These are phyloP conservation scores for Lactarius indigo DNA, from an alignment of 768 basidiomycete genomes.

Conservation along the genomic window DNA sequence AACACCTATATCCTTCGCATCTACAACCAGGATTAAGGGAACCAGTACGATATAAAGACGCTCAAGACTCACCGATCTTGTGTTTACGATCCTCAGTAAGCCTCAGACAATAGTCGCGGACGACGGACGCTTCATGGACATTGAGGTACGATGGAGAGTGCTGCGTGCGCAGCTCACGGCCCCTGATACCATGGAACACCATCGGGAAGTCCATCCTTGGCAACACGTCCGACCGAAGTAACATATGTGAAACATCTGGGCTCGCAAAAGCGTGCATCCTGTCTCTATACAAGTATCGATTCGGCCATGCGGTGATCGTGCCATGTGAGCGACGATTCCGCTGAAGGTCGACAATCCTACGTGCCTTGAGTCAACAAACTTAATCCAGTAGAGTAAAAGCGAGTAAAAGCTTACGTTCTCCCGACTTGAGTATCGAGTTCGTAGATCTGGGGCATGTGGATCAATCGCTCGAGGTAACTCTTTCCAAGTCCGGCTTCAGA, in stretches of 20 bases:
- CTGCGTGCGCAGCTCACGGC: slow-evolving; percentile 35
- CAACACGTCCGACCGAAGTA: slow-evolving; percentile 32
- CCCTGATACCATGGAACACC: slow-evolving; percentile 35
- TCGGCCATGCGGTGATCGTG: slow-evolving; percentile 53
- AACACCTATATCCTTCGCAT: slow-evolving; percentile 35
- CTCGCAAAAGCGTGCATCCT: slow-evolving; percentile 34
- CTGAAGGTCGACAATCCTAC: slow-evolving; percentile 22
- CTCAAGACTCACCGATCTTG: slow-evolving; percentile 31
- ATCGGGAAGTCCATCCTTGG: slow-evolving; percentile 30
- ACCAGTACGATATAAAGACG: not conserved
- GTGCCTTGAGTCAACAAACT: slow-evolving; percentile 3
- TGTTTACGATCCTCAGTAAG: slow-evolving; percentile 31
- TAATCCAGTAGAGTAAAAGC: too few relatives aligned
- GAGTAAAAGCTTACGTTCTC: slow-evolving; percentile 37
- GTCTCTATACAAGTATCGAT: slow-evolving; percentile 40
- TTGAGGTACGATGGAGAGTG: slow-evolving; percentile 42
- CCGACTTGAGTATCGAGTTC: slow-evolving; percentile 26
- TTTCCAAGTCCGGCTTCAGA: slow-evolving; percentile 29
- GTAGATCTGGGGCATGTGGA: slow-evolving; percentile 33
- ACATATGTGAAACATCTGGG: slow-evolving; percentile 27
- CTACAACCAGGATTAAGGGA: slow-evolving; percentile 21
- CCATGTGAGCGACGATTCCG: slow-evolving; percentile 26
- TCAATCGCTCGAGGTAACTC: slow-evolving; percentile 39
- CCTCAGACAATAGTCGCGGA: slow-evolving; percentile 33
- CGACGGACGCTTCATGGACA: slow-evolving; percentile 35